Conservation (phyloP, 257 asterid species). For the Anisodus tanguticus region DNA sequence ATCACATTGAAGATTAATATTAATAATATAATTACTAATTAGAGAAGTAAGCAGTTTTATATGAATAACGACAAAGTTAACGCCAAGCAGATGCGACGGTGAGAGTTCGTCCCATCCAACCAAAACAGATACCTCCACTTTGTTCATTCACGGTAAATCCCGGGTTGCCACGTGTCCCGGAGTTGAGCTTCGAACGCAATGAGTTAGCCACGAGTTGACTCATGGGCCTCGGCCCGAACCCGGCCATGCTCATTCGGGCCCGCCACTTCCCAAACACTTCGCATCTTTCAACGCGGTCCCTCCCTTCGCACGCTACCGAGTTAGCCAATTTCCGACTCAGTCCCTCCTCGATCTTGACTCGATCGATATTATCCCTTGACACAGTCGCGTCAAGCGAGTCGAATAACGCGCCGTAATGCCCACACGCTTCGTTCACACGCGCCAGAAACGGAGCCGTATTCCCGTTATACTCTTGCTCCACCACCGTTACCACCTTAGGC, state of each 20-base stretch:
- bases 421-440: slow-evolving; percentile 71
- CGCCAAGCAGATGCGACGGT: slow-evolving; percentile 92
- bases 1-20: background rate
- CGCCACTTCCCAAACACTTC: slow-evolving; percentile 91
- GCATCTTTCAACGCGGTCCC: slow-evolving; percentile 86
- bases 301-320: slow-evolving; percentile 95
- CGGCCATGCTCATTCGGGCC: slow-evolving; percentile 86
- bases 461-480: slow-evolving; percentile 77
- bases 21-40: slow-evolving; percentile 15
- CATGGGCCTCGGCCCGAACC: slow-evolving; percentile 57
- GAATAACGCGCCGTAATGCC: slow-evolving; percentile 62
- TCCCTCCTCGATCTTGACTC: slow-evolving; percentile 73
- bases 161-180: slow-evolving; percentile 83
- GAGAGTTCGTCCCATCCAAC: slow-evolving; percentile 89
- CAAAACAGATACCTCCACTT: slow-evolving; percentile 74
- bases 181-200: slow-evolving; percentile 57
- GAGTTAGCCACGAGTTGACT: slow-evolving; percentile 61
- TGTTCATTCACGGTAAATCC: slow-evolving; percentile 74
- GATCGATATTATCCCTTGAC: slow-evolving; percentile 46
- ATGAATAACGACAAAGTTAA: slow-evolving; percentile 38
- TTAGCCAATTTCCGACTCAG: slow-evolving; percentile 70
- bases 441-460: slow-evolving; percentile 72
- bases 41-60: background rate
- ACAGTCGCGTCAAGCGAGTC: slow-evolving; percentile 76
- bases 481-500: slow-evolving; percentile 71